These are phyloP conservation scores for Barbatosphaeria neglecta DNA, from an alignment of 495 filamentous ascomycete genomes.

Conservation along the genomic window DNA sequence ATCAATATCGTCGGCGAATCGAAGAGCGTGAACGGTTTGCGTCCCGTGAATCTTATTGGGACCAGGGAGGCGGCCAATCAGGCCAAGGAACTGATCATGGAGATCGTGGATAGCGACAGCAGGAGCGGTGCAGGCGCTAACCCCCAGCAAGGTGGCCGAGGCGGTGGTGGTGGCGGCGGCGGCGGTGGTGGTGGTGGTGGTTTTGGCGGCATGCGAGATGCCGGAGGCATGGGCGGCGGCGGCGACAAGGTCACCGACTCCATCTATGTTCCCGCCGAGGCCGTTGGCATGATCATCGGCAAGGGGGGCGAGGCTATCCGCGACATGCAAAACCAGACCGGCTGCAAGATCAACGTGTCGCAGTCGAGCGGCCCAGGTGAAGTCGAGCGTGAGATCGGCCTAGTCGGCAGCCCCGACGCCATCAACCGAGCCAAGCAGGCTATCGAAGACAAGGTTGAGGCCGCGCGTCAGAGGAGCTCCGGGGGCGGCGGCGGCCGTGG, in stretches of 20 bases:
- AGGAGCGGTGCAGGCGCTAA: constrained; percentile 34
- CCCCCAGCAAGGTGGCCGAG: constrained; percentile 21
- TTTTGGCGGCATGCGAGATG: constrained; percentile 11
- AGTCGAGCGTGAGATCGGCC: constrained; percentile 64
- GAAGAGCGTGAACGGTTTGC: constrained; percentile 71
- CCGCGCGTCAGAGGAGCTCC: constrained; percentile 49
- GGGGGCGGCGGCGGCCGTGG: constrained; percentile 30
- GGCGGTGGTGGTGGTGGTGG: constrained; percentile 25
- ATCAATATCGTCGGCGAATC: constrained; percentile 82
- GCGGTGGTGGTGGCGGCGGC: constrained; percentile 22
- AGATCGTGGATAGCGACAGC: constrained; percentile 79
- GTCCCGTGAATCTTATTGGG: constrained; percentile 77
- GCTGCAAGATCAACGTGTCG: constrained; percentile 84
- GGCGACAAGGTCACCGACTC: constrained; percentile 62
- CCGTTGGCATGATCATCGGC: constrained; percentile 85
- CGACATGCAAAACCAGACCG: constrained; percentile 69
- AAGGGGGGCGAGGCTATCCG: constrained; percentile 81
- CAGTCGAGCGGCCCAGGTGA: constrained; percentile 57
- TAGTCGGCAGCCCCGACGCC: constrained; percentile 59
- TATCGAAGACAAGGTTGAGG: constrained; percentile 81
- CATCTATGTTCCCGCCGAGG: constrained; percentile 71
- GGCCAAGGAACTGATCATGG: constrained; percentile 70
- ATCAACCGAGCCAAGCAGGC: constrained; percentile 63
- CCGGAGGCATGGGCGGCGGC: constrained; percentile 27
- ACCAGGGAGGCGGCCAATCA: constrained; percentile 49